These are phyloP conservation scores for Aspergillus hortae DNA, from an alignment of 2,329 filamentous ascomycete genomes.

Conservation along the genomic window DNA sequence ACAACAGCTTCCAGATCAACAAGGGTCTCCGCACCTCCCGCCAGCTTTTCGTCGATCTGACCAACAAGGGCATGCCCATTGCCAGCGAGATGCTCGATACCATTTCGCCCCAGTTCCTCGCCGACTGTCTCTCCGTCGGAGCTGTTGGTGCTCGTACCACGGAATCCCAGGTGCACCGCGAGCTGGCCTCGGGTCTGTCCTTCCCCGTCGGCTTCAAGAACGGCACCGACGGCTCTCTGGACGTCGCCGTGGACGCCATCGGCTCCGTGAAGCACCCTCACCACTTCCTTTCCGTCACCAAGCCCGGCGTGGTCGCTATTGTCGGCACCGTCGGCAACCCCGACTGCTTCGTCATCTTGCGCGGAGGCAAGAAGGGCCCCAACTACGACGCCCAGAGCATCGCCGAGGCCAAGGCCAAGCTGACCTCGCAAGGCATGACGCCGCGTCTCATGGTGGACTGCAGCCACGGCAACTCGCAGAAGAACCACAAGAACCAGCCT, in stretches of 20 bases:
- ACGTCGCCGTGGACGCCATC: slow-evolving; percentile 92
- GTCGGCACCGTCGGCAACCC: slow-evolving; percentile 93
- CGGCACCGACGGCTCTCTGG: slow-evolving; percentile 86
- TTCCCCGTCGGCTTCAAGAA: slow-evolving; percentile 99
- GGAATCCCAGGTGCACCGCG: slow-evolving; percentile 91
- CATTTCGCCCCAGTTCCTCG: slow-evolving; percentile 94
- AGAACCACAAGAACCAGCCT: slow-evolving; percentile 96
- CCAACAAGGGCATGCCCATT: slow-evolving; percentile 87
- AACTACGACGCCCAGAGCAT: slow-evolving; percentile 90
- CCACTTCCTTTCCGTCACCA: slow-evolving; percentile 96
- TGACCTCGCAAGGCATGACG: slow-evolving; percentile 69
- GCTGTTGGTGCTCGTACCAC: slow-evolving; percentile 95
- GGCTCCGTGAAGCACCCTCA: slow-evolving; percentile 88
- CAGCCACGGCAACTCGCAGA: slow-evolving; percentile 92
- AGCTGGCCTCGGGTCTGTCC: slow-evolving; percentile 86
- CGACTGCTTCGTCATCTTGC: slow-evolving; percentile 93
- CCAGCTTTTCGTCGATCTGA: slow-evolving; percentile 90
- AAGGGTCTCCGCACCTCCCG: slow-evolving; percentile 85
- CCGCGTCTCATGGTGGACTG: slow-evolving; percentile 95
- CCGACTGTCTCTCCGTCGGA: slow-evolving; percentile 85
- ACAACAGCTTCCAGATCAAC: slow-evolving; percentile 98
- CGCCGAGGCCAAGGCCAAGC: slow-evolving; percentile 72
- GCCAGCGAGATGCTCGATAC: slow-evolving; percentile 98
- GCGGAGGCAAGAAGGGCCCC: slow-evolving; percentile 87
- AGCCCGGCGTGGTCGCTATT: slow-evolving; percentile 91